Conservation (phyloP, 768 basidiomycete genomes). For the Astraeus odoratus region DNA sequence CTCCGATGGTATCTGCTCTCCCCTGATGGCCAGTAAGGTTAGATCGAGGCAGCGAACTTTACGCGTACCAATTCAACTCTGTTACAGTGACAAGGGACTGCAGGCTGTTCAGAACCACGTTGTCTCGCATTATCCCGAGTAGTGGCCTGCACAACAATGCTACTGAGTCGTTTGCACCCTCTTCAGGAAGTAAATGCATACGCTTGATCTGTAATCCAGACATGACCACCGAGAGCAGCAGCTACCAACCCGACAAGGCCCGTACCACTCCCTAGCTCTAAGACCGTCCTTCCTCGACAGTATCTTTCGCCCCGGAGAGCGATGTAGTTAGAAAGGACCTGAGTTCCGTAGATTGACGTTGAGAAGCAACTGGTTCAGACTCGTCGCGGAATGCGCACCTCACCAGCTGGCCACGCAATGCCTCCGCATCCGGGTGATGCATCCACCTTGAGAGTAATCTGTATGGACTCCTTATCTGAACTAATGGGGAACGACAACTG, state of each 20-base stretch:
- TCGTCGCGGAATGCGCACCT: slow-evolving; percentile 41
- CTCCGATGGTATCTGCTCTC: slow-evolving; percentile 42
- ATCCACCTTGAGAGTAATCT: slow-evolving; percentile 55
- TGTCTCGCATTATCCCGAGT: slow-evolving; percentile 70
- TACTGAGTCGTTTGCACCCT: slow-evolving; percentile 7
- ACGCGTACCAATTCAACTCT: slow-evolving; percentile 77
- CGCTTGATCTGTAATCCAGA: slow-evolving; percentile 89
- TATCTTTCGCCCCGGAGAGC: slow-evolving; percentile 43
- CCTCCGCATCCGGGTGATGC: slow-evolving; percentile 88
- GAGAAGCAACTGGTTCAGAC: not conserved
- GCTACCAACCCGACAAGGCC: slow-evolving; percentile 88
- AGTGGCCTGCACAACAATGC: slow-evolving; percentile 47
- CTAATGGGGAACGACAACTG: slow-evolving; percentile 32
- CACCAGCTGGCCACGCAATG: slow-evolving; percentile 87
- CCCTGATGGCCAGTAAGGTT: slow-evolving; percentile 43
- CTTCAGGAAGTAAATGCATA: slow-evolving; percentile 37
- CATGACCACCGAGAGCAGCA: slow-evolving; percentile 56
- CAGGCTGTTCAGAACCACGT: slow-evolving; percentile 62
- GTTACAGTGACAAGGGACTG: slow-evolving; percentile 44
- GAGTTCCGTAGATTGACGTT: slow-evolving; percentile 3
- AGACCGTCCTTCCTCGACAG: slow-evolving; percentile 48
- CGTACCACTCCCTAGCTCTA: slow-evolving; percentile 90
- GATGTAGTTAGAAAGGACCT: slow-evolving; percentile 80
- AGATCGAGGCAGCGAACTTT: slow-evolving; percentile 2
- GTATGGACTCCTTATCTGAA: slow-evolving; percentile 5